phyloP scores from a whole-genome alignment of 352 stramenopile genomes.

The Pythium sp. region DNA sequence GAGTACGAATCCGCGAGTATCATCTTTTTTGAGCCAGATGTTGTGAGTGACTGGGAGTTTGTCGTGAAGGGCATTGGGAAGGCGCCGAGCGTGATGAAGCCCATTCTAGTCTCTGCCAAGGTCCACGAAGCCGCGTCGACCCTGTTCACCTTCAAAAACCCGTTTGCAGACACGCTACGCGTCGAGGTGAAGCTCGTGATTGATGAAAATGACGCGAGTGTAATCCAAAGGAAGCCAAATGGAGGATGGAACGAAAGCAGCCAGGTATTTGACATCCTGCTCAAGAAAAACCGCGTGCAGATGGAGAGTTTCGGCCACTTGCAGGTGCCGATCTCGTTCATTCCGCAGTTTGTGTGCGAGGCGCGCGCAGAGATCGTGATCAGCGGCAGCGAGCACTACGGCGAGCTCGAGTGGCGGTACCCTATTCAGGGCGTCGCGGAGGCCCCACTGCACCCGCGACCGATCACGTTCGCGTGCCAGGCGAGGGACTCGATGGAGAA shows the following conservation, averaged over 20 bases:
- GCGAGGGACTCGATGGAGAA: conserved; percentile 70
- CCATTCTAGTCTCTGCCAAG: conserved; percentile 56
- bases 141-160: conserved; percentile 92
- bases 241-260: neutral
- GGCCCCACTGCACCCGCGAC: conserved; percentile 54
- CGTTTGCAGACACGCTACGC: conserved; percentile 77
- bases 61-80: conserved; percentile 69
- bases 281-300: conserved; percentile 71
- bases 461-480: conserved; percentile 61
- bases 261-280: conserved; percentile 67
- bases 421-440: conserved; percentile 69
- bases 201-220: conserved; percentile 1
- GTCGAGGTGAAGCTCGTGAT: conserved; percentile 76
- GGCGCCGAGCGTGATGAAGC: conserved; percentile 90
- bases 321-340: conserved; percentile 91
- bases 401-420: conserved; percentile 76
- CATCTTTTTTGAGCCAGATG: conserved; percentile 63
- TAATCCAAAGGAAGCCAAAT: neutral
- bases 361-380: conserved; percentile 68
- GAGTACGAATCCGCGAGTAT: conserved; percentile 72
- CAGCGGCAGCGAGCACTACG: conserved; percentile 56
- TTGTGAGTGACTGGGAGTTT: conserved; percentile 91
- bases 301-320: conserved; percentile 80
- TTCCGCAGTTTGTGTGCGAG: conserved; percentile 70
- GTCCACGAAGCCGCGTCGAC: conserved; percentile 81